phyloP scores from a whole-genome alignment of 371 early-diverging fungal species.

The Mortierella sp. region DNA sequence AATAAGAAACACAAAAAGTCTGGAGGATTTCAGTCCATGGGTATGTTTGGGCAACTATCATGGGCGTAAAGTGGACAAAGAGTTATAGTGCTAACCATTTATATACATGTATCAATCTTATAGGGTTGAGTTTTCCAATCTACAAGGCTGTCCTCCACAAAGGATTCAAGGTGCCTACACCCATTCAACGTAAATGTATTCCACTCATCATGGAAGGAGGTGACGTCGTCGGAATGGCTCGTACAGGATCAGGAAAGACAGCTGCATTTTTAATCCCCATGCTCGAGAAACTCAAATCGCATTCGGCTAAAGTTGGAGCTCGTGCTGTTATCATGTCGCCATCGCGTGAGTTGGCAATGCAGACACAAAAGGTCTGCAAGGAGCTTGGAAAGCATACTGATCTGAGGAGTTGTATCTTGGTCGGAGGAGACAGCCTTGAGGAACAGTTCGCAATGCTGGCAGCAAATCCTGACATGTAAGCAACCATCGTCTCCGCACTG shows the following conservation, averaged over 20 bases:
- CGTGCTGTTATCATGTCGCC: conserved; percentile 92
- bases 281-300: conserved; percentile 88
- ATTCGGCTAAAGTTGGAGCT: conserved; percentile 91
- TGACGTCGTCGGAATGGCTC: conserved; percentile 98
- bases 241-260: conserved; percentile 99
- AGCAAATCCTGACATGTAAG: conserved; percentile 92
- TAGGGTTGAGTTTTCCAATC: conserved; percentile 80
- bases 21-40: conserved; percentile 98
- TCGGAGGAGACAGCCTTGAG: conserved; percentile 97
- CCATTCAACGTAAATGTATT: conserved; percentile 98
- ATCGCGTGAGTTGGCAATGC: conserved; percentile 96
- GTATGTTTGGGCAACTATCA: conserved; percentile 55
- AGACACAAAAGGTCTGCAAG: conserved; percentile 94
- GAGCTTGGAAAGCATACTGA: conserved; percentile 94
- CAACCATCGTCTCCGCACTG: background rate
- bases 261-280: conserved; percentile 98
- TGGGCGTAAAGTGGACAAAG: background rate
- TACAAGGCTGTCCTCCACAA: conserved; percentile 90
- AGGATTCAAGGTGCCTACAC: conserved; percentile 98
- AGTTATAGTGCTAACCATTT: background rate
- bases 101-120: background rate
- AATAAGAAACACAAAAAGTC: conserved; percentile 94
- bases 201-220: conserved; percentile 91
- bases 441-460: conserved; percentile 94
- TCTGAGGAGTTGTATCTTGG: conserved; percentile 88